Base-by-base conservation (phyloP, 805 yeast species). In the Saccharomyces kudriavzevii region DNA sequence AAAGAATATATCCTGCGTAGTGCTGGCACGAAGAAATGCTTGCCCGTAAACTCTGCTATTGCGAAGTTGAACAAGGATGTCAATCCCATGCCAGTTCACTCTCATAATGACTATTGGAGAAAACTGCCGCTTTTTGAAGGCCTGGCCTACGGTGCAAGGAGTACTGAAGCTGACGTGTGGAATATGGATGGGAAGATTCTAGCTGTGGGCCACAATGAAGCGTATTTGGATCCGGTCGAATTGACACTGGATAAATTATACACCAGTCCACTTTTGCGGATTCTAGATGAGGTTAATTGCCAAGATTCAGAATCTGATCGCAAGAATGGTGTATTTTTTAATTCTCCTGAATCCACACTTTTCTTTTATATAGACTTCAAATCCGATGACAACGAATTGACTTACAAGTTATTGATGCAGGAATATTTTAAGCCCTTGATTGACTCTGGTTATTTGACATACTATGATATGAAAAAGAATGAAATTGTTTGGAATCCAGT, bases 31-130 rank as follows among this genome's bases (percentile, higher is more conserved):
- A 35, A 35, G 27, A 50, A 49, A 4, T 60, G 64, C 45, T 49
- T 46, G 11, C 62, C 62, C 5, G 52, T 47, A 26, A 49, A 52
- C 14, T 56, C 66, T 2, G 53, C 52, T 2, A 58, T 61, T 5
- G 61, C 64, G 24, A 56, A 56, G 35, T 51, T 66, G 48, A 66
- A 66, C 25, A 62, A 56, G 49, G 59, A 63, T 48, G 69, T 66
- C 2, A 50, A 54, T 3, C 61, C 61, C 1, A 40, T 63, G 8
- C 52, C 60, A 4, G 71, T 83, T 25, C 89, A 84, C 62, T 81
- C 87, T 0, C 89, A 84, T 63, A 84, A 84, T 61, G 89, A 84
- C 63, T 85, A 84, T 65, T 81, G 86, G 85, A 70, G 89, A 60
- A 55, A 62, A 2, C 60, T 70, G 4, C 89, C 89, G 0, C 70